Evolutionary conservation across 1,284 basidiomycete species (phyloP).

Genomic region (Sanghuangporus baumii): DNA sequence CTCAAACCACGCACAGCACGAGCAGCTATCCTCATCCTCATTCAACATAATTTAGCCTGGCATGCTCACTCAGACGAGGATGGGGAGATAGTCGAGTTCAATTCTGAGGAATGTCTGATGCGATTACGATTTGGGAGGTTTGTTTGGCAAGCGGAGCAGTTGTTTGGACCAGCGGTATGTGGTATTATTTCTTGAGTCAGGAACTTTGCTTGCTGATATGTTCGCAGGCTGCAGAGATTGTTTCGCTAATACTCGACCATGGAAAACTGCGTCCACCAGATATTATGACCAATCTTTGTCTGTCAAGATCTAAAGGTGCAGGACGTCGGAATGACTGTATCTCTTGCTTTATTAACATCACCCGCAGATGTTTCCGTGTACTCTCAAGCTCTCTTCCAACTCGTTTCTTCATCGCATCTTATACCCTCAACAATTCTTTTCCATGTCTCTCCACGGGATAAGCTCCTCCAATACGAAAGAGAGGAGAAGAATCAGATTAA

Average conservation of each 20-base stretch:
- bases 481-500: conserved; percentile 68
- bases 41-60: conserved; percentile 92
- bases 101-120: conserved; percentile 73
- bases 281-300: conserved; percentile 51
- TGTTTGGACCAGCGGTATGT: conserved; percentile 67
- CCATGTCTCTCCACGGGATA: conserved; percentile 71
- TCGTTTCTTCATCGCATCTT: conserved; percentile 61
- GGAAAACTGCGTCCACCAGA: conserved; percentile 81
- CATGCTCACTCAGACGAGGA: conserved; percentile 73
- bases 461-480: conserved; percentile 64
- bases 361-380: conserved; percentile 48
- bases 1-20: conserved; percentile 65
- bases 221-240: conserved; percentile 63
- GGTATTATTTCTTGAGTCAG: neutral
- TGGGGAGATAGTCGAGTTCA: conserved; percentile 73
- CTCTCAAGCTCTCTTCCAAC: conserved; percentile 53
- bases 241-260: conserved; percentile 74
- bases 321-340: neutral
- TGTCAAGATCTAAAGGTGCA: conserved; percentile 55
- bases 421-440: conserved; percentile 69
- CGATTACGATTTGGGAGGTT: conserved; percentile 76
- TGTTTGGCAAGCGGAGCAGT: conserved; percentile 64
- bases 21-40: conserved; percentile 73
- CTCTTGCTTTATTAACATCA: neutral
- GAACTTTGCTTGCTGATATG: neutral